Base-by-base conservation (phyloP, 202 grass and related monocot genomes). In the Zoysia matrella region DNA sequence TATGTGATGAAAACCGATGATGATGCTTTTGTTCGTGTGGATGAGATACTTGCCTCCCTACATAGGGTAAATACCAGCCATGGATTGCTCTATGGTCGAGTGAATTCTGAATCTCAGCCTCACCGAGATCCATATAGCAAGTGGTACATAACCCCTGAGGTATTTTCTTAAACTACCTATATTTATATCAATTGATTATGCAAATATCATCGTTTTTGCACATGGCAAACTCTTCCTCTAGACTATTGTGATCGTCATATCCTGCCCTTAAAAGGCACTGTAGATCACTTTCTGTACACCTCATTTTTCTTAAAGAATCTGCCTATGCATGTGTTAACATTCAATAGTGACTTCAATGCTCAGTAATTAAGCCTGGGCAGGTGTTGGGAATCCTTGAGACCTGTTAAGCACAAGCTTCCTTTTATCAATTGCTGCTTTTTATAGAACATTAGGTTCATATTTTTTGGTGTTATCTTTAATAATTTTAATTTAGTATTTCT, bases 81-180 rank as follows among this genome's bases (percentile, higher is more conserved):
- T 62, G 96, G 93, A 45, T 87, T 99, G 60, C 47, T 99, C 49
- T 99, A 94, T 87, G 96, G 96, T 10, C 87, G 80, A 45, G 92
- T 99, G 47, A 92, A 95, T 90, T 80, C 87, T 50, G 78, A 90
- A 70, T 95, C 96, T 46, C 70, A 90, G 78, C 92, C 96, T 55
- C 93, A 99, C 71, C 79, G 92, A 82, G 83, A 95, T 86, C 81
- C 77, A 47, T 83, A 99, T 39, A 95, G 93, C 96, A 99, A 99
- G 66, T 95, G 96, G 96, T 95, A 88, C 82, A 94, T 99, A 65
- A 91, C 89, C 36, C 66, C 80, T 64, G 83, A 95, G 93, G 96
- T 99, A 95, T 72, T 83, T 12, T 79, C 53, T 45, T 65, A 58
- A 73, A 56, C 30, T 85, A 22, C 74, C 11, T 41, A n/a, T 18